These are phyloP conservation scores for Globisporangium takayamanum DNA, from an alignment of 352 stramenopile species.

Conservation along the genomic window DNA sequence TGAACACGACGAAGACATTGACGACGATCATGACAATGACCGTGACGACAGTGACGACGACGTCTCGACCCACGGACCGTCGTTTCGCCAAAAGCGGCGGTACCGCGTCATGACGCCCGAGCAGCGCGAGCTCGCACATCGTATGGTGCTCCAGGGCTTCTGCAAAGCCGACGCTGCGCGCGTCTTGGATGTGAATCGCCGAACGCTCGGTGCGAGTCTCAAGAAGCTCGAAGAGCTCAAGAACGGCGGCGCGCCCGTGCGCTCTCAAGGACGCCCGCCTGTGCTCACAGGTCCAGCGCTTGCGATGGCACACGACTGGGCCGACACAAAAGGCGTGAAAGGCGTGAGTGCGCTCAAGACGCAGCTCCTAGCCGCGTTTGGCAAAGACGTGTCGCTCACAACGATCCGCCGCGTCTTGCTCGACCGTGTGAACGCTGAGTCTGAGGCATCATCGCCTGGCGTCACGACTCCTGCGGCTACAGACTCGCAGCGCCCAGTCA, in stretches of 20 bases:
- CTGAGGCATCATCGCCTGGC: background rate
- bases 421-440: background rate
- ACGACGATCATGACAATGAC: background rate
- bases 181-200: slow-evolving; percentile 3
- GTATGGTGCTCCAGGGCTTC: background rate
- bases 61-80: background rate
- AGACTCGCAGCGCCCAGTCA: background rate
- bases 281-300: background rate
- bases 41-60: background rate
- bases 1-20: background rate
- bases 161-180: slow-evolving; percentile 2
- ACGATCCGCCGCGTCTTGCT: slow-evolving; percentile 5
- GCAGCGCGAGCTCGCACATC: slow-evolving; percentile 3
- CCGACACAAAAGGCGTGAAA: background rate
- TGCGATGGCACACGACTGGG: background rate
- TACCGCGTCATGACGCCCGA: background rate
- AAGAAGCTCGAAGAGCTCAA: slow-evolving; percentile 1
- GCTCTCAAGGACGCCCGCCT: background rate
- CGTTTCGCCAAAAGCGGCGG: background rate
- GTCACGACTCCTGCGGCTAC: no score
- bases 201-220: slow-evolving; percentile 2
- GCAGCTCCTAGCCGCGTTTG: background rate
- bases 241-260: background rate
- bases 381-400: background rate
- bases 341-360: background rate